Conservation (phyloP, 768 basidiomycete species). For the Termitomyces sp. region DNA sequence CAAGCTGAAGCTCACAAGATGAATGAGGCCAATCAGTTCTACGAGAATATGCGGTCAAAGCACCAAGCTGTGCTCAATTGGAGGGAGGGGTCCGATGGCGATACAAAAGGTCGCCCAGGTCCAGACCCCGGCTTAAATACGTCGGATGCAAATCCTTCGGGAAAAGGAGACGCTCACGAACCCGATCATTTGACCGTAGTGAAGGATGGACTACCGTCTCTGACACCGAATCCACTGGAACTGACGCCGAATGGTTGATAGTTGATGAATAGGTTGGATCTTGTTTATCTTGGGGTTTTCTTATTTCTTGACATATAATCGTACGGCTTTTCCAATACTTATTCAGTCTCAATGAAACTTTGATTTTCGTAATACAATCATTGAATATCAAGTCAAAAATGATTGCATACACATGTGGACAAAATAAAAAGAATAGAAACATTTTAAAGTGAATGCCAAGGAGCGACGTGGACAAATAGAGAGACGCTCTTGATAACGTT, state of each 20-base stretch:
- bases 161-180: slow-evolving; percentile 62
- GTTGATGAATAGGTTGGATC: slow-evolving; percentile 36
- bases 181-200: slow-evolving; percentile 37
- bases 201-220: slow-evolving; percentile 76
- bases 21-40: slow-evolving; percentile 90
- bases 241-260: slow-evolving; percentile 91
- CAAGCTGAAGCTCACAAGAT: slow-evolving; percentile 89
- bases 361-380: not conserved
- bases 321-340: not conserved
- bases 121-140: slow-evolving; percentile 25
- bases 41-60: slow-evolving; percentile 78
- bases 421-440: slow-evolving; percentile 5
- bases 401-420: slow-evolving; percentile 19
- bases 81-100: slow-evolving; percentile 36
- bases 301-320: slow-evolving; percentile 19
- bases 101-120: slow-evolving; percentile 13
- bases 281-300: slow-evolving; percentile 26
- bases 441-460: slow-evolving; percentile 16
- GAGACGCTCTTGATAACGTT: slow-evolving; percentile 14
- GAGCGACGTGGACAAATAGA: slow-evolving; percentile 12
- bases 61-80: slow-evolving; percentile 58
- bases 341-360: not conserved
- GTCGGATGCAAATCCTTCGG: slow-evolving; percentile 40
- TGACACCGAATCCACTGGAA: slow-evolving; percentile 61
- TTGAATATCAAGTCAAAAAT: not conserved